Conservation (phyloP, 345 rosid genomes). For the Gynandropsis gynandra region DNA sequence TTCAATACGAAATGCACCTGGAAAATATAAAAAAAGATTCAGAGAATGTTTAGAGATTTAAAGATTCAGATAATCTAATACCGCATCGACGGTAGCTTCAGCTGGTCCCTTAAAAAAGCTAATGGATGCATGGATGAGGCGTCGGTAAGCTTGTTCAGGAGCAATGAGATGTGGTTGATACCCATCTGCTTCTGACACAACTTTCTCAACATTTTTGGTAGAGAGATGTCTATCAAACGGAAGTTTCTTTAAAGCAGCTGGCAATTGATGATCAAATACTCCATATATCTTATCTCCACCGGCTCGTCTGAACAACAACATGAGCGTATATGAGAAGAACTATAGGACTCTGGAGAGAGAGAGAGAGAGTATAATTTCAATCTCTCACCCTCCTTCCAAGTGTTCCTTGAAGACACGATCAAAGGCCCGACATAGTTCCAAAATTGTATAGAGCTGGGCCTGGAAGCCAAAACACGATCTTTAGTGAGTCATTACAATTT, state of each 20-base stretch:
- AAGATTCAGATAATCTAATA: constrained; percentile 27
- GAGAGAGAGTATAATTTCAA: too few species aligned
- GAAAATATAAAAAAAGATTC: constrained; percentile 11
- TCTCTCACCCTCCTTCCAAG: constrained; percentile 93
- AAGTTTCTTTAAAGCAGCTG: constrained; percentile 98
- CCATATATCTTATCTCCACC: constrained; percentile 98
- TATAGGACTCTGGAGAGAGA: not conserved
- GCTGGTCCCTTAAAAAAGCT: constrained; percentile 98
- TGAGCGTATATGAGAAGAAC: constrained; percentile 2
- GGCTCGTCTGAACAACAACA: constrained; percentile 67
- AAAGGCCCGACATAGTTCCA: constrained; percentile 95
- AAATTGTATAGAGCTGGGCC: constrained; percentile 94
- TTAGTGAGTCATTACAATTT: constrained; percentile 15
- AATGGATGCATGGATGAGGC: constrained; percentile 95
- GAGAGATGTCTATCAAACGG: constrained; percentile 97
- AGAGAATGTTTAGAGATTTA: not conserved
- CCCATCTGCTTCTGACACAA: constrained; percentile 98
- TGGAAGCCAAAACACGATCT: constrained; percentile 28
- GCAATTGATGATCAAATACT: constrained; percentile 93
- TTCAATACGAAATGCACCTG: constrained; percentile 94
- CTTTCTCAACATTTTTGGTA: constrained; percentile 86
- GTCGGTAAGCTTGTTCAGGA: constrained; percentile 98
- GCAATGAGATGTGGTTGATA: constrained; percentile 99
- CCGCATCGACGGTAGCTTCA: constrained; percentile 98
- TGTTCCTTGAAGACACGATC: constrained; percentile 97